Evolutionary conservation across 306 rosid genomes (phyloP).

Genomic region (Dryas drummondii): DNA sequence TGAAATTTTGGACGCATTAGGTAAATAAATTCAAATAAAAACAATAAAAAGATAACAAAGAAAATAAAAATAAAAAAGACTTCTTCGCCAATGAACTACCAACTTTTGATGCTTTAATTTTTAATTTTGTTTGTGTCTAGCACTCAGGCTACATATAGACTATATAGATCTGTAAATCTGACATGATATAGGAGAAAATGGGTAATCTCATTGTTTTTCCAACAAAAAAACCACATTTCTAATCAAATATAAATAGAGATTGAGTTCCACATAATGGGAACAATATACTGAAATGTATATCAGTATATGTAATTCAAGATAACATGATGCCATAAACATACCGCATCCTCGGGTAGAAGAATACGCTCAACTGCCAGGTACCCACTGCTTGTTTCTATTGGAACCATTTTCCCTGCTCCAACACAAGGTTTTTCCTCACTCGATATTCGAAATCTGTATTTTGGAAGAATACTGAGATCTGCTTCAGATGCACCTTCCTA

Average conservation of each 20-base stretch:
- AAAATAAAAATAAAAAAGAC: background rate
- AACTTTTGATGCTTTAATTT: background rate
- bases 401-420: constrained; percentile 90
- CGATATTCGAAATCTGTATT: constrained; percentile 54
- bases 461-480: constrained; percentile 76
- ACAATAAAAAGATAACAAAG: background rate
- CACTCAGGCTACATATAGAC: too few species aligned
- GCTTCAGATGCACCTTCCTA: constrained; percentile 97
- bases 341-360: constrained; percentile 87
- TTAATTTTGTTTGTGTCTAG: too few species aligned
- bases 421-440: constrained; percentile 57
- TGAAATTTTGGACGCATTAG: background rate
- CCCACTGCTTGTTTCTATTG: constrained; percentile 57
- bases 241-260: background rate
- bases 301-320: background rate
- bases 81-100: background rate
- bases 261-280: background rate
- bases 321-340: constrained; percentile 35
- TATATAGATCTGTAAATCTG: too few species aligned
- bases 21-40: background rate
- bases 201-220: background rate
- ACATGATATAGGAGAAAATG: background rate
- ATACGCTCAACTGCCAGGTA: constrained; percentile 61
- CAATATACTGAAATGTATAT: background rate
- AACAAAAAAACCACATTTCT: background rate